Evolutionary conservation across 1,139 yeast species (phyloP).

Genomic region (Schwanniomyces etchellsii): DNA sequence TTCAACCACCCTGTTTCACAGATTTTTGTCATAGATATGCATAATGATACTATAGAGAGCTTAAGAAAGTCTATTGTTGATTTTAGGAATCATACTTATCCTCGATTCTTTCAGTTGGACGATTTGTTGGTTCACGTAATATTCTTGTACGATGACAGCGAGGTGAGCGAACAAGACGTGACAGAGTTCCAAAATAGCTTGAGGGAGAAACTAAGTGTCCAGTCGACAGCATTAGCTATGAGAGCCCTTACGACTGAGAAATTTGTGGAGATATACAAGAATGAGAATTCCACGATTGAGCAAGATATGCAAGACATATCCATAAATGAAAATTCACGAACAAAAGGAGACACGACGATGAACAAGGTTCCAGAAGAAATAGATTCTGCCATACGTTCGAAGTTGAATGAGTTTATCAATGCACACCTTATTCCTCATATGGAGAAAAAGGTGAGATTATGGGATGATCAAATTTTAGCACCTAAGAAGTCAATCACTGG

Average conservation of each 20-base stretch:
- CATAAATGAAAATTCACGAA: conserved; percentile 14
- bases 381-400: conserved; percentile 34
- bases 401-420: conserved; percentile 50
- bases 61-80: conserved; percentile 34
- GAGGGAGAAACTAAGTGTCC: conserved; percentile 19
- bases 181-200: conserved; percentile 28
- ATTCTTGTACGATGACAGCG: conserved; percentile 29
- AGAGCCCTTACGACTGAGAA: conserved; percentile 5
- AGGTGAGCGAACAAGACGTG: conserved; percentile 22
- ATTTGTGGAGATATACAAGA: conserved; percentile 15
- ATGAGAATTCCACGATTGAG: conserved; percentile 46
- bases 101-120: conserved; percentile 53
- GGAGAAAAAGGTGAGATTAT: conserved; percentile 65
- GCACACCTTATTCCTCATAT: conserved; percentile 67
- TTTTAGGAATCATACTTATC: conserved; percentile 42
- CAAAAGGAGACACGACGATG: conserved; percentile 4
- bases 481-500: conserved; percentile 72
- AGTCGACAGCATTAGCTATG: conserved; percentile 26
- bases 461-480: conserved; percentile 72
- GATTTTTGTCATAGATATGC: conserved; percentile 55
- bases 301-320: conserved; percentile 44
- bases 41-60: conserved; percentile 43
- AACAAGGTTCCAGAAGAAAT: conserved; percentile 30
- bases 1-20: conserved; percentile 87
- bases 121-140: conserved; percentile 49